Evolutionary conservation across 1,139 yeast species (phyloP), one percentile per base, ranked within the genome.

Genomic region (Pichia sp.): DNA sequence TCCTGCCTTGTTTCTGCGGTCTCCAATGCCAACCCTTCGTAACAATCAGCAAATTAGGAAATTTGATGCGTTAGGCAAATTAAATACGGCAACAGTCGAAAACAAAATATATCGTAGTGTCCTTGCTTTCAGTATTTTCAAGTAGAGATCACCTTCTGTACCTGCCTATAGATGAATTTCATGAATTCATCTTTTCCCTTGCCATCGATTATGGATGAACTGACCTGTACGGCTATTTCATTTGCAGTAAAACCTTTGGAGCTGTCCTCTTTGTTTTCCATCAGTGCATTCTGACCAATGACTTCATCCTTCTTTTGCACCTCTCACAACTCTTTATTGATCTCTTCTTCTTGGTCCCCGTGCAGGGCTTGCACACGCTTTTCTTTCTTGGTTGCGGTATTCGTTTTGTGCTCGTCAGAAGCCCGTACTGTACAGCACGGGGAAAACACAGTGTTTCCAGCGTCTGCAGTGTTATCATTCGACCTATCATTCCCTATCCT

Each of bases 231-330:
- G 5, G 26, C 13, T 53, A 72, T 72, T 53, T 26, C n/a, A 29
- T 29, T 45, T 5, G 41, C n/a, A 23, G 29, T 15, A 16, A n/a
- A 45, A 23, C 26, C n/a, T 13, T 30, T 31, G 5, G 26, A 16
- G 26, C 15, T 30, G 13, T 36, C 29, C 19, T 42, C 45, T 29
- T 51, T 29, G n/a, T n/a, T 41, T 10, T 40, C 36, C 29, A 62
- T 62, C 73, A 73, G 70, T 1, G 72, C 74, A 0, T 76, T 73
- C 52, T 72, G 74, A 7, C 75, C 73, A 73, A 74, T 71, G 1
- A 74, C 72, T 54, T 74, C 77, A 59, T 57, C 26, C 72, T 53
- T 50, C 54, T 58, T 40, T 65, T 66, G 56, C 73, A 70, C 0
- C 70, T 64, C 13, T 54, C 43, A 56, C 73, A 70, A 0, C 73